These are phyloP conservation scores for Sophora flavescens DNA, from an alignment of 306 rosid genomes.

Conservation along the genomic window DNA sequence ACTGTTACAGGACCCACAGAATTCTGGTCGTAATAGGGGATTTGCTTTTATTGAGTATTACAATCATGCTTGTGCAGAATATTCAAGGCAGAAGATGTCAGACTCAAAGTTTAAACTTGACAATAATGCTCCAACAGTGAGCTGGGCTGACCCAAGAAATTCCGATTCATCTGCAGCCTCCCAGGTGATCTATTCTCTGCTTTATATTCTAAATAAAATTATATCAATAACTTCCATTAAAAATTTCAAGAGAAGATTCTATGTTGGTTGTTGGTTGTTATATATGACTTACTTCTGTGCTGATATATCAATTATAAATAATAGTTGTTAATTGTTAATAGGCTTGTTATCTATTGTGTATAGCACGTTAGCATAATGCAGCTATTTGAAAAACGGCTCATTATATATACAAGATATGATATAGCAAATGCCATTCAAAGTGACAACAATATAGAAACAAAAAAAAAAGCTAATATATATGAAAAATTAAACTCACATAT, in stretches of 20 bases:
- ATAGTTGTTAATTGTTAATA: not conserved
- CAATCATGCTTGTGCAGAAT: conserved; percentile 75
- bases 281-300: not conserved
- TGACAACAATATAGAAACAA: not conserved
- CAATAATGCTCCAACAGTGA: conserved; percentile 68
- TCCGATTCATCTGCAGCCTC: conserved; percentile 64
- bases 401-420: not conserved
- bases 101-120: conserved; percentile 72
- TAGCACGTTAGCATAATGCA: not conserved
- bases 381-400: not conserved
- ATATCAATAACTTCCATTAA: not conserved
- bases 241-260: not conserved
- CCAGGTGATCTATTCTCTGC: conserved; percentile 57
- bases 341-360: not conserved
- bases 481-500: too few relatives aligned
- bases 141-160: conserved; percentile 83
- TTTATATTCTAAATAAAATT: conserved; percentile 20
- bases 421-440: not conserved
- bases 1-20: conserved; percentile 62
- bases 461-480: not conserved
- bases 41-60: conserved; percentile 73
- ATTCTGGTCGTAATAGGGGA: conserved; percentile 64
- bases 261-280: conserved; percentile 21
- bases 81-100: conserved; percentile 74
- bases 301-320: not conserved